These are phyloP conservation scores for Aureobasidium sp. DNA, from an alignment of 2,329 filamentous ascomycete species.

Conservation along the genomic window DNA sequence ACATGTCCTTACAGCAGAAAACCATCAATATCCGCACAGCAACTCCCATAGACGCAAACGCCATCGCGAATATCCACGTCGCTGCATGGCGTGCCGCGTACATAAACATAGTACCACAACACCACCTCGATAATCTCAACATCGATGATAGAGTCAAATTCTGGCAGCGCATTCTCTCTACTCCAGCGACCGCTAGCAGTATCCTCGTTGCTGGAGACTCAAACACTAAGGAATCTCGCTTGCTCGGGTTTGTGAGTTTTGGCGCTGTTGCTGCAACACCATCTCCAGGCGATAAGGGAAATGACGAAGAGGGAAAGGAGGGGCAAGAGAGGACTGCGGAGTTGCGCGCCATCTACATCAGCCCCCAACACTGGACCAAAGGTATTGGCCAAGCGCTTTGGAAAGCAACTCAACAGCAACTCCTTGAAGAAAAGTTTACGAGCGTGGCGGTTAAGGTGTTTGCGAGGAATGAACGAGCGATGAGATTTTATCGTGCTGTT, in stretches of 20 bases:
- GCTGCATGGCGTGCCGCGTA: not conserved
- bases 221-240: not conserved
- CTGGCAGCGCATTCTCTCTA: not conserved
- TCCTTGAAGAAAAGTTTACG: not conserved
- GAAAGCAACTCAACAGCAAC: not conserved
- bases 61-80: not conserved
- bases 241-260: not conserved
- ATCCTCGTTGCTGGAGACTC: not conserved
- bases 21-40: not conserved
- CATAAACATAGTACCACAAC: not conserved
- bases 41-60: not conserved
- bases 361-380: not conserved
- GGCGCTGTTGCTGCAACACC: not conserved
- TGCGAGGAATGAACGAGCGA: not conserved
- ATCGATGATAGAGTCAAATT: not conserved
- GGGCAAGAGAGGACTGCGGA: not conserved
- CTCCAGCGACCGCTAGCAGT: not conserved
- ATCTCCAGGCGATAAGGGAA: not conserved
- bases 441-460: not conserved
- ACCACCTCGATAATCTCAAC: not conserved
- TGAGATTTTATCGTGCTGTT: not conserved
- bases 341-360: not conserved
- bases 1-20: no score
- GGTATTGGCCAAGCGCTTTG: not conserved
- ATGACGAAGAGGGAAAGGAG: no score